A percentile compares a stretch with the other conserved stretches of the same genome.
Evolutionary conservation across 2,329 filamentous ascomycete genomes (phyloP).

Genomic region (Cercospora zeae-maydis): DNA sequence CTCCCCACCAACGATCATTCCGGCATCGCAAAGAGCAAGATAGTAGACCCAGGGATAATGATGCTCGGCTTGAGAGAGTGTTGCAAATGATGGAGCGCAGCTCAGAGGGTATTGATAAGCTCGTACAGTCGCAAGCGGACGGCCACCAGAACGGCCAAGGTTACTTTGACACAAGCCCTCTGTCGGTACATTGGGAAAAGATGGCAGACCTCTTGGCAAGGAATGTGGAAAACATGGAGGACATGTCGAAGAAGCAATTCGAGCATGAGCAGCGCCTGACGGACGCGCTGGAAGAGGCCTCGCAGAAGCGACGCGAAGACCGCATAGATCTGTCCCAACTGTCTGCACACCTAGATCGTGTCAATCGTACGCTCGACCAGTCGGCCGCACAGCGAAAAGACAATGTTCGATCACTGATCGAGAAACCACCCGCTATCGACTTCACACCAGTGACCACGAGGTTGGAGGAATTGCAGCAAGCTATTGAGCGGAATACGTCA

Average conservation of each 20-base stretch:
- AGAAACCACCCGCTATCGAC: conserved; percentile 13
- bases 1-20: conserved; percentile 7
- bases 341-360: conserved; percentile 30
- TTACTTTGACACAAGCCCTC: conserved; percentile 16
- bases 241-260: conserved; percentile 25
- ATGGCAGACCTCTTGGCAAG: conserved; percentile 26
- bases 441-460: conserved; percentile 25
- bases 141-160: conserved; percentile 4
- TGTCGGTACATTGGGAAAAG: conserved; percentile 25
- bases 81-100: conserved; percentile 29
- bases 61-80: conserved; percentile 28
- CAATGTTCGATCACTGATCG: conserved; percentile 1
- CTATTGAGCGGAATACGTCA: conserved; percentile 30
- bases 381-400: conserved; percentile 19
- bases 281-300: conserved; percentile 20
- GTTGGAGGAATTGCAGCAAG: conserved; percentile 27
- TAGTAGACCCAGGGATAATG: neutral
- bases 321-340: conserved; percentile 27
- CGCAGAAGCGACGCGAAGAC: conserved; percentile 17
- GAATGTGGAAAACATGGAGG: conserved; percentile 27
- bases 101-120: conserved; percentile 24
- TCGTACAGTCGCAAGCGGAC: conserved; percentile 14
- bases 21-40: conserved; percentile 9
- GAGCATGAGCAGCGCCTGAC: conserved; percentile 30
- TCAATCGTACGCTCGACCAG: conserved; percentile 29